These are phyloP conservation scores for Lepiota subincarnata DNA, from an alignment of 768 basidiomycete species.

Conservation along the genomic window DNA sequence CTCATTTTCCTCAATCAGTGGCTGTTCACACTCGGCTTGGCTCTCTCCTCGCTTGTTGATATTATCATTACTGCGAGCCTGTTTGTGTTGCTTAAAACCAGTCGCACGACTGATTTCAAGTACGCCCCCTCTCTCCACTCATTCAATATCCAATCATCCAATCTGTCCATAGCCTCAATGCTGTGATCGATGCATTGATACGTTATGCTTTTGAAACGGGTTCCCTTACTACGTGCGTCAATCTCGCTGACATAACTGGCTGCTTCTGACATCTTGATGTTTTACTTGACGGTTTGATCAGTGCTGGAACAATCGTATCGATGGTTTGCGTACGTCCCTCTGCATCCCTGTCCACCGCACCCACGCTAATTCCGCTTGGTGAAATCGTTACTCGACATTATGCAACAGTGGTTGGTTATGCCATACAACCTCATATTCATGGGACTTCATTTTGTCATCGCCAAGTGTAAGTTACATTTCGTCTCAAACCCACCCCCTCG, in stretches of 20 bases:
- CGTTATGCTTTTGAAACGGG: constrained; percentile 53
- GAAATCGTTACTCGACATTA: constrained; percentile 2
- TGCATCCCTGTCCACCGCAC: neutral
- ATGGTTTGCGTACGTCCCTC: constrained; percentile 41
- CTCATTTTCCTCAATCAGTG: constrained; percentile 30
- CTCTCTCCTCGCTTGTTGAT: constrained; percentile 45
- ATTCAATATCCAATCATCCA: neutral
- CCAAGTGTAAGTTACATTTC: constrained; percentile 30
- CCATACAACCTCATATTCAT: constrained; percentile 41
- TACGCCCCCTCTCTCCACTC: constrained; percentile 15
- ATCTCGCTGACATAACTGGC: neutral
- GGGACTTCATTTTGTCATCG: constrained; percentile 47
- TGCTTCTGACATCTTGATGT: neutral
- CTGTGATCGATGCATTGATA: constrained; percentile 41
- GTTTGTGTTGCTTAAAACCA: constrained; percentile 37
- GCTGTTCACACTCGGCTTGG: constrained; percentile 50
- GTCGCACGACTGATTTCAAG: constrained; percentile 35
- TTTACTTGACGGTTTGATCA: constrained; percentile 11
- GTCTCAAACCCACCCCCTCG: neutral
- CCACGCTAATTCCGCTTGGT: neutral
- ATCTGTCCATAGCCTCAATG: constrained; percentile 33
- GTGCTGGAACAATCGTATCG: constrained; percentile 41
- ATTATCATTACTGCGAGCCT: constrained; percentile 44
- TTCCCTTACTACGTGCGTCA: constrained; percentile 39
- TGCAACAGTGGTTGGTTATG: constrained; percentile 41